Evolutionary conservation across 345 rosid genomes (phyloP), one percentile per base, ranked within the genome.

Genomic region (Lepidium sativum): DNA sequence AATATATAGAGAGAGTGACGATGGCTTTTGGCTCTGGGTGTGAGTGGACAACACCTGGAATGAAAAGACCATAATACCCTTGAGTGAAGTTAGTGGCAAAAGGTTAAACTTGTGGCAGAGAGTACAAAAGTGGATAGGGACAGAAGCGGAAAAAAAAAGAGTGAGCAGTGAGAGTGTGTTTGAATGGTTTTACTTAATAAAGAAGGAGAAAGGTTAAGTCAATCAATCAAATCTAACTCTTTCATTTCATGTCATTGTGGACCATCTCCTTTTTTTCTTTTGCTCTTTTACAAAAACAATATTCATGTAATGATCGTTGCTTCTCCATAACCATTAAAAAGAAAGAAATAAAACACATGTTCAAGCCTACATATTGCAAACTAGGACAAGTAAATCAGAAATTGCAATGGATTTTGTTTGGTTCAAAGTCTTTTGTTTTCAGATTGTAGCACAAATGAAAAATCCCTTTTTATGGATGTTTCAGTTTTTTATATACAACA

Each of bases 1-100:
- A 70, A 63, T 68, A 58, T 27, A 27, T 27, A 27, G 31, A 27
- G n/a, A n/a, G 45, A 54, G 68, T 53, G 74, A 69, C 31, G 54
- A 60, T 69, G 45, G 18, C 50, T 63, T n/a, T 63, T 71, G 59
- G 69, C 31, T 63, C 12, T 45, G 38, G 31, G 50, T 33, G 27
- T 72, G 76, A 83, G 79, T 86, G 76, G 88, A 86, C 85, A 82
- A 78, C 68, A 73, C 85, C 75, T 78, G 70, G 57, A 48, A 0
- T 0, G 17, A 41, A 86, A 75, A 75, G 45, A 80, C 86, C 20
- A 59, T 2, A 42, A 11, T 68, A 15, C 73, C 86, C 84, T 41
- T 58, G 16, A 50, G 16, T 57, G 41, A 64, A 64, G 59, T 65
- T 57, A 11, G 71, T 2, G 47, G 54, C 54, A 51, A 56, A 13